Evolutionary conservation across 495 filamentous ascomycete species (phyloP).

Genomic region (Podospora tetraspora): DNA sequence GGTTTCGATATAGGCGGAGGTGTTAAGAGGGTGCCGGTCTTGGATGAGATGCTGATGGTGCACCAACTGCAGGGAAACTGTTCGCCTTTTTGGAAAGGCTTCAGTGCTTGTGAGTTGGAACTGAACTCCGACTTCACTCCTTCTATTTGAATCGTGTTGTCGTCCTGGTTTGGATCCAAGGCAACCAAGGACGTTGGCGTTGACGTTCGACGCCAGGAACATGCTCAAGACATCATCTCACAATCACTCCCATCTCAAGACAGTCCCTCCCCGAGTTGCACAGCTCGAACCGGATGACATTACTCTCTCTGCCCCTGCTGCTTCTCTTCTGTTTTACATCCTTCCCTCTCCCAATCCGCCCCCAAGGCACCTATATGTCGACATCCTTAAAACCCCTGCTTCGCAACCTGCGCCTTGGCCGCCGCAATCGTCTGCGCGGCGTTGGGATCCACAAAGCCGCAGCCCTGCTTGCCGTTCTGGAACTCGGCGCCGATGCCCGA

Average conservation of each 20-base stretch:
- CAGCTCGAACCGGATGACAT: background rate
- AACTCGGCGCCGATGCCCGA: slow-evolving; percentile 38
- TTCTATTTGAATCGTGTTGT: background rate
- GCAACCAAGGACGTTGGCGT: background rate
- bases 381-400: slow-evolving; percentile 35
- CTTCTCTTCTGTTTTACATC: background rate
- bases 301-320: background rate
- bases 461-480: slow-evolving; percentile 42
- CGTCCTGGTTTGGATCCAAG: background rate
- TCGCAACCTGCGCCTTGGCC: slow-evolving; percentile 38
- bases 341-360: background rate
- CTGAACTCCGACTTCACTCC: background rate
- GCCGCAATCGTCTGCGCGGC: slow-evolving; percentile 35
- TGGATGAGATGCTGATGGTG: background rate
- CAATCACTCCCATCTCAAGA: background rate
- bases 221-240: background rate
- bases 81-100: no score
- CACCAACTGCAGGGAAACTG: no score
- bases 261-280: background rate
- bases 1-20: background rate
- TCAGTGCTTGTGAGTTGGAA: no score
- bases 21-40: no score
- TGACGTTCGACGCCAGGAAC: no score
- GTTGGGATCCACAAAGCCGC: slow-evolving; percentile 41
- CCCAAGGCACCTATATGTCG: background rate